Conservation (phyloP, 768 basidiomycete species). For the Coprinopsis strossmayeri region DNA sequence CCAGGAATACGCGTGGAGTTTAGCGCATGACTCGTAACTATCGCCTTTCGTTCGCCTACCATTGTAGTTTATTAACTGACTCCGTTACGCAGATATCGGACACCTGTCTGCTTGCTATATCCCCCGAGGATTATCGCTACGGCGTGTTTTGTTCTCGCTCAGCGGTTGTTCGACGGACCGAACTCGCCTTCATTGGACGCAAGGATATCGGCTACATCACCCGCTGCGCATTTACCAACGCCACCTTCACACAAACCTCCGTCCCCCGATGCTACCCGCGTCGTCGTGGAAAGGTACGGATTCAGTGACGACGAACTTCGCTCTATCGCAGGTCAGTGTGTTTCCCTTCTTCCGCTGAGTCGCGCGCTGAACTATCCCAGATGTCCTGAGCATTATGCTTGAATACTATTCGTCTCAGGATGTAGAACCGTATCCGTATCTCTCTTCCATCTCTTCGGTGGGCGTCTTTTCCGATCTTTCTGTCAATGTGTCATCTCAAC, state of each 20-base stretch:
- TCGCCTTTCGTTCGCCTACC: conserved; percentile 14
- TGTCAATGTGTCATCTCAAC: conserved; percentile 4
- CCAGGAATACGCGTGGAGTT: conserved; percentile 79
- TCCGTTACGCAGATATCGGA: conserved; percentile 54
- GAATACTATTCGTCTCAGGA: conserved; percentile 72
- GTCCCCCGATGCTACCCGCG: conserved; percentile 63
- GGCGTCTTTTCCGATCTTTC: conserved; percentile 18
- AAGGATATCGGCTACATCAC: conserved; percentile 63
- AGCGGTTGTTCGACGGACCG: conserved; percentile 65
- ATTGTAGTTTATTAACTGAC: conserved; percentile 10
- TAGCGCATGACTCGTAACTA: conserved; percentile 82
- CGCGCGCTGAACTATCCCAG: conserved; percentile 27
- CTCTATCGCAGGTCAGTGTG: conserved; percentile 50
- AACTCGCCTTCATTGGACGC: conserved; percentile 70
- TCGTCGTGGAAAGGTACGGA: conserved; percentile 60
- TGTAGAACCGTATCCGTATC: conserved; percentile 36
- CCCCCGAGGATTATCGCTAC: conserved; percentile 65
- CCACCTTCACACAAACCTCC: conserved; percentile 73
- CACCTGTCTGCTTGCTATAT: conserved; percentile 70
- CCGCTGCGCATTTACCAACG: conserved; percentile 72
- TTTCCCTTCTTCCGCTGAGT: conserved; percentile 2
- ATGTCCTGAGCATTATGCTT: conserved; percentile 56
- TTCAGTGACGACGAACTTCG: conserved; percentile 54
- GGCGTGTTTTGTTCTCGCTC: conserved; percentile 73
- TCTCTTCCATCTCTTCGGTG: conserved; percentile 45